Percentiles rank a stretch among this genome's conserved stretches.
Conservation (phyloP, 805 yeast species). For the Starmerella bombicola region DNA sequence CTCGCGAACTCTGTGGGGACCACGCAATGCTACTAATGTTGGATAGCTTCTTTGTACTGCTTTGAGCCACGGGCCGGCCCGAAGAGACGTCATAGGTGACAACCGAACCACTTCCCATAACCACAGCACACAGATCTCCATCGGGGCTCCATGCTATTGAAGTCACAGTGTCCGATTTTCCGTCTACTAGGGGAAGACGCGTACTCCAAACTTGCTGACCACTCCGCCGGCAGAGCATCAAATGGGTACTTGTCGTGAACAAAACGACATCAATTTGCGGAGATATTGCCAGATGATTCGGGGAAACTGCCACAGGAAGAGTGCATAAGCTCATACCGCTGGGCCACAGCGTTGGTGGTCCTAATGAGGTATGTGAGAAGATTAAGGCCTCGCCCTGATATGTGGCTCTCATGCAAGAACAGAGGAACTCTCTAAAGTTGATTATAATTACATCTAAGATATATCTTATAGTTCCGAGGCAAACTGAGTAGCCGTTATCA, state of each 20-base stretch:
- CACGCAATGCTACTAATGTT: slow-evolving; percentile 4
- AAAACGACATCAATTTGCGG: slow-evolving; percentile 15
- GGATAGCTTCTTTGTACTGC: background rate
- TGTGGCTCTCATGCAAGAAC: no score
- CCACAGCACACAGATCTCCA: slow-evolving; percentile 34
- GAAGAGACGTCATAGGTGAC: slow-evolving; percentile 37
- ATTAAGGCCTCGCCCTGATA: no score
- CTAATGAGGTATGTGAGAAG: no score
- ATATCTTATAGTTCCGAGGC: no score
- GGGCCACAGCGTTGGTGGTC: no score
- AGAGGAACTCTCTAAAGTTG: no score
- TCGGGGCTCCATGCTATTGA: slow-evolving; percentile 30
- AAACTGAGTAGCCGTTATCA: no score
- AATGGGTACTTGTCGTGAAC: slow-evolving; percentile 7
- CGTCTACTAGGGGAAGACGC: slow-evolving; percentile 7
- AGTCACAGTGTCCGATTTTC: background rate
- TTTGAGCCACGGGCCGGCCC: slow-evolving; percentile 30
- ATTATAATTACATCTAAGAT: no score
- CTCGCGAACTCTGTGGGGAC: background rate
- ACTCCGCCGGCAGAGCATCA: slow-evolving; percentile 17
- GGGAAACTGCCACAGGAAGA: slow-evolving; percentile 13
- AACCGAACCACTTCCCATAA: slow-evolving; percentile 35
- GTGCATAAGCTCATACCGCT: slow-evolving; percentile 10
- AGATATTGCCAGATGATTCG: slow-evolving; percentile 3
- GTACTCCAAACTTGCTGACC: slow-evolving; percentile 24